Evolutionary conservation across 805 yeast species (phyloP), one percentile per base, ranked within the genome.

Genomic region (Wickerhamiella galacta): DNA sequence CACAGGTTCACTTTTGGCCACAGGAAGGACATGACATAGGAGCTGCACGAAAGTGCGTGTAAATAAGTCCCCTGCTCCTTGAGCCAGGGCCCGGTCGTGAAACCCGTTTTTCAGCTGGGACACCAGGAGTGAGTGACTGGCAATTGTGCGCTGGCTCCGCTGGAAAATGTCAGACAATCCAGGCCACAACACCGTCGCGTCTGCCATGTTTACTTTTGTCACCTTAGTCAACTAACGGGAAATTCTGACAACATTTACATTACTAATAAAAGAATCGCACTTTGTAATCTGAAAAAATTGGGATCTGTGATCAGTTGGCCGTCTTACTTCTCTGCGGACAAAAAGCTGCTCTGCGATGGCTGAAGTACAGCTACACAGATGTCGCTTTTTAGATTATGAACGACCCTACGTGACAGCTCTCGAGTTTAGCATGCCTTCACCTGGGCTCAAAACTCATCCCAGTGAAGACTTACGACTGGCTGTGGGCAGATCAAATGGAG

Each of bases 401-500:
- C 87, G 95, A 3, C 83, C 77, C 34, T 70, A 81, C 16, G 75
- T 87, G 35, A 81, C 95, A 0, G 68, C 92, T 1, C 56, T 78
- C 32, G 75, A 80, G 3, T 87, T 83, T 52, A 77, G 87, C 21
- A 79, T 72, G 49, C 51, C 55, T 4, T 39, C 51, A 0, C 56
- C 61, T 3, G 52, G 57, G 15, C 61, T 61, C 29, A 44, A 59
- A 19, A 60, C 72, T 1, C 73, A 54, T 70, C 18, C 55, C 53
- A 39, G 40, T 14, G 27, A 36, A 16, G 74, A 69, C 38, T 59
- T 82, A 35, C 64, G 95, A 38, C 57, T 90, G 24, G 95, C 96
- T 1, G 78, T 87, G 4, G 96, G 95, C 20, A 68, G 95, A 52
- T 70, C 81, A 29, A 85, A 90, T 51, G 99, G 99, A 25, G 85